phyloP scores from a whole-genome alignment of 495 filamentous ascomycete genomes.

The Lasiosphaeria ovina region DNA sequence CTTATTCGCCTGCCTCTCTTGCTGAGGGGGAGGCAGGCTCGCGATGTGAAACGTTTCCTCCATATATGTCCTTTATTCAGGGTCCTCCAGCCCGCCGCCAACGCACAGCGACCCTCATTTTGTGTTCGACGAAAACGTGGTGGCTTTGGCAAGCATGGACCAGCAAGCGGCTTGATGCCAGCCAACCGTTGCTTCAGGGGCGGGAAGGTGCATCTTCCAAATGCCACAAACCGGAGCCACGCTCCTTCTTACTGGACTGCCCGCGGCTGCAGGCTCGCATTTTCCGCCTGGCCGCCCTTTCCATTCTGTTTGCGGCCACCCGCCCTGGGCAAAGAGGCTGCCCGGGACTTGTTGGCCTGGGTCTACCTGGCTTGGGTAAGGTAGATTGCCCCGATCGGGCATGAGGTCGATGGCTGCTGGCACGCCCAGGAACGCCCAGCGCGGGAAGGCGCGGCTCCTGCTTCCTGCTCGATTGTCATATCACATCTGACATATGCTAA shows the following conservation, averaged over 20 bases:
- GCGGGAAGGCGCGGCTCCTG: constrained; percentile 2
- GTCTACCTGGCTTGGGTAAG: not conserved
- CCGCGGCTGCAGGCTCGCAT: constrained; percentile 3
- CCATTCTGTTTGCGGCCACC: constrained; percentile 17
- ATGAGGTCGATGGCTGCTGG: not conserved
- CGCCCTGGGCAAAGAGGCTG: constrained; percentile 6
- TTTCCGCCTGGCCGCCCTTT: constrained; percentile 8
- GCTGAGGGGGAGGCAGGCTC: not conserved
- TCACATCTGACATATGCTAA: constrained; percentile 22
- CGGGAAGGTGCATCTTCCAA: constrained; percentile 30
- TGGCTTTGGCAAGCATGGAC: constrained; percentile 14
- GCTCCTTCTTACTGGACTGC: constrained; percentile 4
- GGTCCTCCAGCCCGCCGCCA: not conserved
- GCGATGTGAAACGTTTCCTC: constrained; percentile 11
- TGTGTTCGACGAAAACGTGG: constrained; percentile 16
- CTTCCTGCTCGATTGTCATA: constrained; percentile 20
- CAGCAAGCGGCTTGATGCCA: constrained; percentile 26
- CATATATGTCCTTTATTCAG: not conserved
- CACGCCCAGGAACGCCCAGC: not conserved
- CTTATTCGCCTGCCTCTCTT: too few relatives aligned
- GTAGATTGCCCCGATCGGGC: constrained; percentile 16
- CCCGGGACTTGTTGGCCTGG: constrained; percentile 12
- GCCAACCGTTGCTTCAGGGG: constrained; percentile 29
- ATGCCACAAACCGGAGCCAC: constrained; percentile 20
- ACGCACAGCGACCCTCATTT: not conserved